A percentile compares a stretch with the other conserved stretches of the same genome.
These are phyloP conservation scores for Fusarium siculi DNA, from an alignment of 2,329 filamentous ascomycete species.

Conservation along the genomic window DNA sequence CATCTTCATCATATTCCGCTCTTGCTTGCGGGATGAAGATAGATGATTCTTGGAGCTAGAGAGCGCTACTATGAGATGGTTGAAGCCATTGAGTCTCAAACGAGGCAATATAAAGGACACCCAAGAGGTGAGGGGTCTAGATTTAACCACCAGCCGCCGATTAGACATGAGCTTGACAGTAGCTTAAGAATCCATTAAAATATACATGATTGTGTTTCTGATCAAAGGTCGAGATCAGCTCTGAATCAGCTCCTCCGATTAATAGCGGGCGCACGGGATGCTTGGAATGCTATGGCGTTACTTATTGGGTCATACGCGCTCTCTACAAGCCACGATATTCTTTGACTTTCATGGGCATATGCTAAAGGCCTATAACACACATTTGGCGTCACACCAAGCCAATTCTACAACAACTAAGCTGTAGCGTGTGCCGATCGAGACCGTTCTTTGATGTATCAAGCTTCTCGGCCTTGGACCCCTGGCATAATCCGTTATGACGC, in stretches of 20 bases:
- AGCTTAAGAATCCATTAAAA: neutral
- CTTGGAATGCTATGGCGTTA: constrained; percentile 1
- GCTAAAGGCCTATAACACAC: rapidly evolving
- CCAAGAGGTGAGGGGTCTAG: too few relatives aligned
- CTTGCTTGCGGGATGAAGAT: rapidly evolving
- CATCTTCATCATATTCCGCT: neutral
- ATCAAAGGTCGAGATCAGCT: neutral
- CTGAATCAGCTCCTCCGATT: neutral
- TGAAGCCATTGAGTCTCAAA: neutral
- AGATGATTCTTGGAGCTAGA: neutral
- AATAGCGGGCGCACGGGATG: neutral
- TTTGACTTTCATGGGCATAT: neutral
- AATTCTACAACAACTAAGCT: neutral
- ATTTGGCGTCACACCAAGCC: neutral
- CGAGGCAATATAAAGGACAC: too few relatives aligned
- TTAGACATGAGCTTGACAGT: too few relatives aligned
- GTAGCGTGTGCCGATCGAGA: neutral
- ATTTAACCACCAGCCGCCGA: too few relatives aligned
- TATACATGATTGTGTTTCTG: rapidly evolving
- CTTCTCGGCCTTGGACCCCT: neutral
- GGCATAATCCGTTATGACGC: neutral
- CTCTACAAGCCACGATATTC: neutral
- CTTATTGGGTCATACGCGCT: neutral
- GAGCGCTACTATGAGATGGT: rapidly evolving
- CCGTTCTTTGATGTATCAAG: neutral